Evolutionary conservation across 208 protist genomes (phyloP).

Genomic region (Trichomonas gallinae): DNA sequence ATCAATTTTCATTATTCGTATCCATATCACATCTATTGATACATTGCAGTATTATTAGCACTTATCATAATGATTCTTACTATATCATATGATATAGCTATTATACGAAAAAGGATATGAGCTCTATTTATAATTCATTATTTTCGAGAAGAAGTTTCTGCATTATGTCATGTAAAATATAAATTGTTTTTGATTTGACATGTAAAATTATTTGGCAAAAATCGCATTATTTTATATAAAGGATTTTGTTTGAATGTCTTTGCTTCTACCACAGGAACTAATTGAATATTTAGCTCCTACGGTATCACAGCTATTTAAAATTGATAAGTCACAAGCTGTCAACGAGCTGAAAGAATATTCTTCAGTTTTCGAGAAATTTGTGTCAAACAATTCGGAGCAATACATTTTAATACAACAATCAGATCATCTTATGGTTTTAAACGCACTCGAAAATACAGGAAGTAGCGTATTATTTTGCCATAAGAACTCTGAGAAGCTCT

Average conservation of each 20-base stretch:
- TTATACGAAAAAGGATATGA: too few relatives aligned
- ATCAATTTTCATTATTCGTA: too few relatives aligned
- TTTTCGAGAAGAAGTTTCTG: too few relatives aligned
- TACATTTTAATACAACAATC: neutral
- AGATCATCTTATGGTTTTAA: neutral
- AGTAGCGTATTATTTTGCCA: neutral
- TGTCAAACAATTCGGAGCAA: neutral
- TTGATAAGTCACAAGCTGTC: neutral
- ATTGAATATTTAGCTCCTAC: slow-evolving; percentile 8
- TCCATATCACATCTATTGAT: too few relatives aligned
- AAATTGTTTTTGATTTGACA: too few relatives aligned
- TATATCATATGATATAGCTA: too few relatives aligned
- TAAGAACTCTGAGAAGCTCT: neutral
- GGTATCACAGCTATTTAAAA: neutral
- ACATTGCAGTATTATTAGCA: too few relatives aligned
- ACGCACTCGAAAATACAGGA: neutral
- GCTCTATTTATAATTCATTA: too few relatives aligned
- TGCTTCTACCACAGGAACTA: neutral
- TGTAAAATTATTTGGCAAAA: too few relatives aligned
- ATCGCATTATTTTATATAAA: too few relatives aligned
- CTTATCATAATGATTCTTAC: too few relatives aligned
- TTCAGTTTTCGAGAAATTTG: neutral
- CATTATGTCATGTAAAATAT: too few relatives aligned
- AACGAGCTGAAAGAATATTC: neutral
- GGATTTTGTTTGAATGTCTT: neutral